Percentiles rank a stretch among this genome's conserved stretches.
phyloP scores from a whole-genome alignment of 2,329 filamentous ascomycete genomes.

The Elsinoe ampelina region DNA sequence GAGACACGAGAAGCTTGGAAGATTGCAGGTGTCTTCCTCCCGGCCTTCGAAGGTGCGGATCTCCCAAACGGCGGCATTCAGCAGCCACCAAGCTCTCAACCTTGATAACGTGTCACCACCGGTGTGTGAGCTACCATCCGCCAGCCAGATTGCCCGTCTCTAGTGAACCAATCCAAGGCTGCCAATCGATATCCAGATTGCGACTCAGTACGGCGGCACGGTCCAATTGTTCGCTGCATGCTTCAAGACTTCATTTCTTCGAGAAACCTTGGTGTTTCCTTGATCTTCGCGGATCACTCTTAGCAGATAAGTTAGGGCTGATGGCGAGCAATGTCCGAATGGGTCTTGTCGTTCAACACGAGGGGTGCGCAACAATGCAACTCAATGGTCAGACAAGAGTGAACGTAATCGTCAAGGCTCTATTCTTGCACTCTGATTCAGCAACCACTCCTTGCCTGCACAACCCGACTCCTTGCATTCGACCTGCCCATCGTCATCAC shows the following conservation, averaged over 20 bases:
- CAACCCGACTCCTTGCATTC: too few species aligned
- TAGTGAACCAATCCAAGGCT: neutral
- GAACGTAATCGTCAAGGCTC: too few species aligned
- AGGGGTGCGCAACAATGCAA: neutral
- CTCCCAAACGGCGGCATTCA: neutral
- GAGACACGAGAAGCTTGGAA: constrained; percentile 8
- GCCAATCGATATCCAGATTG: neutral
- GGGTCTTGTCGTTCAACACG: neutral
- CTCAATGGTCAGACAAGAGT: too few species aligned
- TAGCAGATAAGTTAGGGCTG: neutral
- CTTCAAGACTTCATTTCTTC: constrained; percentile 1
- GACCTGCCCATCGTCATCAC: too few species aligned
- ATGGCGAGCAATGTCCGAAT: neutral
- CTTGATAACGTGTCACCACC: constrained; percentile 8
- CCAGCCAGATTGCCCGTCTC: constrained; percentile 6
- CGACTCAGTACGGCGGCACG: neutral
- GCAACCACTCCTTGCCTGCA: too few species aligned
- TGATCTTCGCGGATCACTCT: neutral
- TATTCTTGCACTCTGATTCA: too few species aligned
- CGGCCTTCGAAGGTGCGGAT: neutral
- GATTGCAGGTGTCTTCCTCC: constrained; percentile 1
- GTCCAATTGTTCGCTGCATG: constrained; percentile 5
- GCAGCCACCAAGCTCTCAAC: neutral
- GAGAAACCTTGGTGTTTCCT: neutral
- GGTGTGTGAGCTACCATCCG: constrained; percentile 3